These are phyloP conservation scores for Cyberlindnera amylophila DNA, from an alignment of 805 yeast species.

Conservation along the genomic window DNA sequence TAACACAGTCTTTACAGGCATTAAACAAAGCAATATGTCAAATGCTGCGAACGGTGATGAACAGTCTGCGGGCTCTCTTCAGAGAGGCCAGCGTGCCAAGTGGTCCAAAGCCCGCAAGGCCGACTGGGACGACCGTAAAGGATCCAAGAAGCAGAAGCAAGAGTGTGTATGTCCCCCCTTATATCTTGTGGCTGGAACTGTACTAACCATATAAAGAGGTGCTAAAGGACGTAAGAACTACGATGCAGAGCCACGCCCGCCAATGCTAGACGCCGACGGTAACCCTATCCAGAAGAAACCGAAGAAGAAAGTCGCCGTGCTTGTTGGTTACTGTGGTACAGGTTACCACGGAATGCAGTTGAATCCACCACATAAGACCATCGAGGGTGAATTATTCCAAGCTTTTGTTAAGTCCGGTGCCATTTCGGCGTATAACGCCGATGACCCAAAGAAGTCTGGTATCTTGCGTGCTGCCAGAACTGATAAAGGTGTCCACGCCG, in stretches of 20 bases:
- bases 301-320: constrained; percentile 83
- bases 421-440: constrained; percentile 78
- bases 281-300: constrained; percentile 67
- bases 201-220: constrained; percentile 14
- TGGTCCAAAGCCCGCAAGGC: constrained; percentile 28
- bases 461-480: constrained; percentile 86
- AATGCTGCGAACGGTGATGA: constrained; percentile 25
- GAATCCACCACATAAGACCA: constrained; percentile 83
- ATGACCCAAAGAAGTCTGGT: constrained; percentile 82
- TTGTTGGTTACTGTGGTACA: constrained; percentile 93
- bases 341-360: constrained; percentile 97
- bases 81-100: constrained; percentile 40
- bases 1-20: not conserved
- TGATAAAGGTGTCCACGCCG: constrained; percentile 97
- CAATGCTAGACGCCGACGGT: constrained; percentile 55
- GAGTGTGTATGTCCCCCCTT: constrained; percentile 28
- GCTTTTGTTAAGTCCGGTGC: constrained; percentile 89
- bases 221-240: constrained; percentile 14
- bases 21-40: constrained; percentile 7
- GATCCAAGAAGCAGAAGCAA: constrained; percentile 24
- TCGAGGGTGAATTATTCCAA: constrained; percentile 82
- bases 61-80: constrained; percentile 36
- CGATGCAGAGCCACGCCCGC: constrained; percentile 20
- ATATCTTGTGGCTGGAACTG: too few species aligned
- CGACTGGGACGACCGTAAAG: constrained; percentile 19